Conservation (phyloP, 192 early-diverging fungal genomes). For the Martensiomyces pterosporus region DNA sequence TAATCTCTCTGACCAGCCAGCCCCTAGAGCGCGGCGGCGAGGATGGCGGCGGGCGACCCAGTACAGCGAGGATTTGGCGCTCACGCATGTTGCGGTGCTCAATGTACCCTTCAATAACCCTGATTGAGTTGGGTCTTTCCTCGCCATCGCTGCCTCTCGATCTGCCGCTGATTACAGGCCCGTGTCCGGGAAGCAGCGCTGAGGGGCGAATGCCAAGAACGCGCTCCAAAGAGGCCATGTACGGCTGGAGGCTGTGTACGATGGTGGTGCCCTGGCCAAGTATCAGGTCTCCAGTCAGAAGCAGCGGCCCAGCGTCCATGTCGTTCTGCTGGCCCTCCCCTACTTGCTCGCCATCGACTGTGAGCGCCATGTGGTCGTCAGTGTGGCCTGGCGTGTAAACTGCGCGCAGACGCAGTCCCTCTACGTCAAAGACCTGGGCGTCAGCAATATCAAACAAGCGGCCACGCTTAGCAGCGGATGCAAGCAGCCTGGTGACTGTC, state of each 20-base stretch:
- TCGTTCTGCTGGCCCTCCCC: neutral
- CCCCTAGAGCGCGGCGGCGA: neutral
- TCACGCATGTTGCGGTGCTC: conserved; percentile 73
- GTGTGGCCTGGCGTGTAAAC: conserved; percentile 81
- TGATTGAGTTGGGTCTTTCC: conserved; percentile 45
- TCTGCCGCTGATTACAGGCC: conserved; percentile 67
- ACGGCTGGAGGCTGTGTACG: conserved; percentile 67
- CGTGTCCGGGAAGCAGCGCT: conserved; percentile 72
- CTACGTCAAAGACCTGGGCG: conserved; percentile 57
- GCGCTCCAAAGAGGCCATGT: conserved; percentile 62
- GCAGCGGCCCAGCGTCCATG: conserved; percentile 4
- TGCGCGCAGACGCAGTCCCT: conserved; percentile 58
- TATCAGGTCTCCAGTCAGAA: conserved; percentile 80
- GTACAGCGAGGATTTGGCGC: conserved; percentile 59
- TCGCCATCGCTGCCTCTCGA: conserved; percentile 7
- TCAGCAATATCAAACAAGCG: conserved; percentile 46
- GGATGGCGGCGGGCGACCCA: conserved; percentile 14
- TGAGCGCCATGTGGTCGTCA: conserved; percentile 72
- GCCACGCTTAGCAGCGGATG: neutral
- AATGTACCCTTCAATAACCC: conserved; percentile 71
- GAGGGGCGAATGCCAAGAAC: conserved; percentile 44
- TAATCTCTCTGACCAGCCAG: conserved; percentile 24
- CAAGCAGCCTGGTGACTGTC: conserved; percentile 4
- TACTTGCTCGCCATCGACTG: conserved; percentile 59
- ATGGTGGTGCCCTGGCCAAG: conserved; percentile 80